Percentiles rank a stretch among this genome's conserved stretches.
These are phyloP conservation scores for Chimonanthus salicifolius DNA, from an alignment of 164 flowering plant species.

Conservation along the genomic window DNA sequence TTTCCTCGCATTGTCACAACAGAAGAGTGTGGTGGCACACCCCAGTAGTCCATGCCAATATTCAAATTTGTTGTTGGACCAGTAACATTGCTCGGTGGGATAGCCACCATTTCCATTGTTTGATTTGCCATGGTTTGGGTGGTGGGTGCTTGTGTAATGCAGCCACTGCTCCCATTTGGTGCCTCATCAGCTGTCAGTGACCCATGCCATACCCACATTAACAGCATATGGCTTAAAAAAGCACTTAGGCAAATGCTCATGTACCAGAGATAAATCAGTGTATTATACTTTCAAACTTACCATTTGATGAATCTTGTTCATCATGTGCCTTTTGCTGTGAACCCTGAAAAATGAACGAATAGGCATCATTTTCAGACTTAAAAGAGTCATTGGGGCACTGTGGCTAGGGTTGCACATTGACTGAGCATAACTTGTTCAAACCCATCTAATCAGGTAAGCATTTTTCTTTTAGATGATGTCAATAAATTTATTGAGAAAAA, in stretches of 20 bases:
- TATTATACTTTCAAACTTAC: constrained; percentile 6
- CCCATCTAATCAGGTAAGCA: background rate
- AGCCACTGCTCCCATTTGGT: constrained; percentile 19
- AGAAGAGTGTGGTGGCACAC: constrained; percentile 16
- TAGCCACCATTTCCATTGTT: constrained; percentile 13
- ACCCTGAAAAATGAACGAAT: constrained; percentile 10
- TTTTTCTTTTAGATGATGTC: background rate
- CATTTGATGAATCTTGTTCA: constrained; percentile 22
- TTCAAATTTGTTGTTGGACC: constrained; percentile 30
- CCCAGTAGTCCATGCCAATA: constrained; percentile 35
- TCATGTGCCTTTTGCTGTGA: constrained; percentile 17
- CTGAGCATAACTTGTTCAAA: background rate
- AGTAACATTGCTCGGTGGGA: constrained; percentile 21
- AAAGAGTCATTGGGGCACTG: background rate
- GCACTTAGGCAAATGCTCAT: background rate
- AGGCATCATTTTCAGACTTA: background rate
- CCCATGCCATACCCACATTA: background rate
- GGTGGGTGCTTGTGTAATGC: constrained; percentile 16
- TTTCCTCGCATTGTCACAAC: constrained; percentile 21
- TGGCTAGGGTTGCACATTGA: background rate
- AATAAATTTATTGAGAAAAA: background rate
- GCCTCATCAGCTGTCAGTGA: constrained; percentile 15
- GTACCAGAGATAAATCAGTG: background rate
- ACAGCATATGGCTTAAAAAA: background rate
- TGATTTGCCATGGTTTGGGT: constrained; percentile 16